Conservation (phyloP, 2,329 filamentous ascomycete species). For the Aspergillus costaricaensis region DNA sequence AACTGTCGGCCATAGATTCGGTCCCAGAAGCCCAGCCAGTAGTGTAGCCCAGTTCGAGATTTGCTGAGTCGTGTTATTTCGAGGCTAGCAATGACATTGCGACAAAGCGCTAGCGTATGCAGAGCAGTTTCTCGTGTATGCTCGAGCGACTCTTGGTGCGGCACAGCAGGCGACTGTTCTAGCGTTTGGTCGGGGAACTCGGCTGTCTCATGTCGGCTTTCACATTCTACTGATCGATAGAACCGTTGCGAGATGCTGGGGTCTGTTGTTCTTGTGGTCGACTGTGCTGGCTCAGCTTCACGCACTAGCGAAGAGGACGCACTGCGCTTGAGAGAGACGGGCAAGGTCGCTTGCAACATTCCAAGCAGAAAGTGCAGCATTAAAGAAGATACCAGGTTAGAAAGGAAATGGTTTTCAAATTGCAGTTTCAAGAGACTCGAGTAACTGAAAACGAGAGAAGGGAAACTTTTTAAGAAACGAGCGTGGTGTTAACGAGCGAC, state of each 20-base stretch:
- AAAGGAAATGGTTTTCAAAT: not conserved
- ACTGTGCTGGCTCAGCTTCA: constrained; percentile 1
- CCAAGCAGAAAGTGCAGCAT: not conserved
- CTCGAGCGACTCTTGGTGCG: constrained; percentile 13
- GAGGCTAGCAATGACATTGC: constrained; percentile 29
- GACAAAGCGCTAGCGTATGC: constrained; percentile 29
- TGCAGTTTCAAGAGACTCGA: not conserved
- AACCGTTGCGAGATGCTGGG: constrained; percentile 15
- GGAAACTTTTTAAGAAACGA: constrained; percentile 18
- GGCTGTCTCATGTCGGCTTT: constrained; percentile 4
- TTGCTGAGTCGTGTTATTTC: constrained; percentile 35
- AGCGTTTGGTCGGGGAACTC: not conserved
- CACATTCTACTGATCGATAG: constrained; percentile 16
- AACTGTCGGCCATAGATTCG: constrained; percentile 27
- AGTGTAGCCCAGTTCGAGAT: constrained; percentile 28
- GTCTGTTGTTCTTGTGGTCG: constrained; percentile 2
- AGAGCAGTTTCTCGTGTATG: constrained; percentile 26
- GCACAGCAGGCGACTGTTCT: not conserved
- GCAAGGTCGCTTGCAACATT: constrained; percentile 15
- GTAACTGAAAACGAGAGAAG: constrained; percentile 2
- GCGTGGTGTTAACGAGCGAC: constrained; percentile 15
- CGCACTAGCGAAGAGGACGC: constrained; percentile 1
- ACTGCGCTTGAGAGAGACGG: not conserved
- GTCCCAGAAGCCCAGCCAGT: constrained; percentile 35
- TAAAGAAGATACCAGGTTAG: not conserved